phyloP scores from a whole-genome alignment of 257 asterid species.

The Linderniella brevidens region DNA sequence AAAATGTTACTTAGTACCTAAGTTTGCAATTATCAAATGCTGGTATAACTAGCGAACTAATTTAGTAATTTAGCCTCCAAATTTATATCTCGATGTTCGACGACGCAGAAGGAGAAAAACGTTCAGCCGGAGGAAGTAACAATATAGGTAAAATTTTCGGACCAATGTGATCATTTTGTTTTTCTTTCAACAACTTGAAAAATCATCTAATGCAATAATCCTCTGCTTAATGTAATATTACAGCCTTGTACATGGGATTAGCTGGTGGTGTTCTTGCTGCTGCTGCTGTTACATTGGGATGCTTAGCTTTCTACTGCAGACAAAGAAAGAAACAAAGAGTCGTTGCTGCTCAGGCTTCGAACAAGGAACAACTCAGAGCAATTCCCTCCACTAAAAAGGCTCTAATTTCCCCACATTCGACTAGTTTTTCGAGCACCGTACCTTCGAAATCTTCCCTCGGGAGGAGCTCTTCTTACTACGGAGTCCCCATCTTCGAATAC shows the following conservation, averaged over 20 bases:
- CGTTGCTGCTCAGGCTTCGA: conserved; percentile 13
- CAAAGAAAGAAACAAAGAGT: conserved; percentile 20
- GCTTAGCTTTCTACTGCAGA: conserved; percentile 22
- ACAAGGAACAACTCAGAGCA: conserved; percentile 20
- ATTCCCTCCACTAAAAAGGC: conserved; percentile 24
- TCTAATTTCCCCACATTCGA: conserved; percentile 17
- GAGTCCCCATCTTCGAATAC: conserved; percentile 47
- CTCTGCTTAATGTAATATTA: too few species aligned
- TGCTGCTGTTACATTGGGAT: conserved; percentile 14
- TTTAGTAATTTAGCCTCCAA: too few species aligned
- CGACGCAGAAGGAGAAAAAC: conserved; percentile 11
- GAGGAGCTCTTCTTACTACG: conserved; percentile 21
- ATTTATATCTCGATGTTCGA: too few species aligned
- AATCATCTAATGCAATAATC: neutral
- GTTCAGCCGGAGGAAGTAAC: neutral
- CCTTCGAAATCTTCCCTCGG: conserved; percentile 34
- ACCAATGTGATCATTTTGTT: too few species aligned
- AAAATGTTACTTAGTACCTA: too few species aligned
- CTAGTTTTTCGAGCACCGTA: conserved; percentile 19
- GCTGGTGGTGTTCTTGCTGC: neutral
- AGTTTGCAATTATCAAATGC: too few species aligned
- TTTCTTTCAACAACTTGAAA: neutral
- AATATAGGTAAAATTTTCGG: neutral
- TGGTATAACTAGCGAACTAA: too few species aligned
- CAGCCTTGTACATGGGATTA: neutral